Conservation (phyloP, 495 filamentous ascomycete genomes). For the Neurospora sp. region DNA sequence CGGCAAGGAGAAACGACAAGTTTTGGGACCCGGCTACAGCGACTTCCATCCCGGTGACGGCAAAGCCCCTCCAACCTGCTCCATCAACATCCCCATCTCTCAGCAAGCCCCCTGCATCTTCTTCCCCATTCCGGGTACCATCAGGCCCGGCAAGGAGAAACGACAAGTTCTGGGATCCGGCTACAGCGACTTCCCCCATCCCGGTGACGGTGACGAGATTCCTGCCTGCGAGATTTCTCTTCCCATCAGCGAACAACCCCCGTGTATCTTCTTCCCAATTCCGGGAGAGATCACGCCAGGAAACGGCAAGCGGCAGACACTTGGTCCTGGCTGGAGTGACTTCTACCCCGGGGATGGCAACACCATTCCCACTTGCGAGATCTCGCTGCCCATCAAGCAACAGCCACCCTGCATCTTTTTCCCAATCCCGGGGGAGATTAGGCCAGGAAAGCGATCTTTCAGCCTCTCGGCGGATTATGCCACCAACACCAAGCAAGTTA, state of each 20-base stretch:
- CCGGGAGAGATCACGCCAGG: constrained; percentile 13
- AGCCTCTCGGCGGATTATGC: constrained; percentile 10
- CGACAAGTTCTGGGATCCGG: constrained; percentile 12
- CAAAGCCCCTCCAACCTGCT: not conserved
- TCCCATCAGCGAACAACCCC: constrained; percentile 10
- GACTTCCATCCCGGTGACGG: constrained; percentile 3
- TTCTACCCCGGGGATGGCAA: constrained; percentile 1
- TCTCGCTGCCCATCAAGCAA: not conserved
- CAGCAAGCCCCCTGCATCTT: constrained; percentile 9
- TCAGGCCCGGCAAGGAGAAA: constrained; percentile 11
- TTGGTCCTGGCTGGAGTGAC: not conserved
- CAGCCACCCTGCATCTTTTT: not conserved
- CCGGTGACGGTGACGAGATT: constrained; percentile 4
- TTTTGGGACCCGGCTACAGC: constrained; percentile 11
- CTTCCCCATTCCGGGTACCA: constrained; percentile 11
- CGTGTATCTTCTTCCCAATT: constrained; percentile 21
- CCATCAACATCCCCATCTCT: not conserved
- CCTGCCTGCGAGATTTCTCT: constrained; percentile 6
- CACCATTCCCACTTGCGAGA: not conserved
- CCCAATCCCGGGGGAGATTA: not conserved
- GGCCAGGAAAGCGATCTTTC: not conserved
- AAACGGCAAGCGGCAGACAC: constrained; percentile 1
- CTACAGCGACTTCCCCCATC: constrained; percentile 8
- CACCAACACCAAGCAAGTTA: constrained; percentile 16
- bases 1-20: constrained; percentile 10